These are phyloP conservation scores for Arabis alpina DNA, from an alignment of 345 rosid genomes.

Conservation along the genomic window DNA sequence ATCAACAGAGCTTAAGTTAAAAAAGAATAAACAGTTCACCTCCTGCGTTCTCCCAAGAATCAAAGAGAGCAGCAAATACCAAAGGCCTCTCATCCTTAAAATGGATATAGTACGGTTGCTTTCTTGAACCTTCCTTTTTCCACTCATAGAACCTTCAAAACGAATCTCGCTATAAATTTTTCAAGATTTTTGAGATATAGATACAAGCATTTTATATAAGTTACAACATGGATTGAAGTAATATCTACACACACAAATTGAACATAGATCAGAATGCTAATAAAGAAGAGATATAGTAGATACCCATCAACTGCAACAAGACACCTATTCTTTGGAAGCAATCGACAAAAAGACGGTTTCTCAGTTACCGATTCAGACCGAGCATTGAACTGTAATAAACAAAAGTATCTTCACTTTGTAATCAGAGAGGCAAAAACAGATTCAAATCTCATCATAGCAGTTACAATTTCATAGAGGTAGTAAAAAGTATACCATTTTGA, in stretches of 20 bases:
- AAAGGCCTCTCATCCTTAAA: conserved; percentile 85
- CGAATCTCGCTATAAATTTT: neutral
- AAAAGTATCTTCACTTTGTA: neutral
- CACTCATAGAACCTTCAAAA: conserved; percentile 87
- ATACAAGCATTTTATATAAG: too few species aligned
- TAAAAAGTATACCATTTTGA: conserved; percentile 62
- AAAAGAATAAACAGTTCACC: conserved; percentile 44
- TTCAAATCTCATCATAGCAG: neutral
- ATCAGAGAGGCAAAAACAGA: neutral
- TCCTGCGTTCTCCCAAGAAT: conserved; percentile 78
- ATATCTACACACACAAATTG: neutral
- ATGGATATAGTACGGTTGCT: conserved; percentile 90
- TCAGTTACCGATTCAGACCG: conserved; percentile 81
- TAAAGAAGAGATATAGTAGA: conserved; percentile 14
- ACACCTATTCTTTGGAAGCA: conserved; percentile 81
- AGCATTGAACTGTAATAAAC: conserved; percentile 75
- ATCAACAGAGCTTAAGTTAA: neutral
- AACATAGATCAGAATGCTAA: neutral
- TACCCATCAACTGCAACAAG: conserved; percentile 91
- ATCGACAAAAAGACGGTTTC: conserved; percentile 88
- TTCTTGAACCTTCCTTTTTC: conserved; percentile 89
- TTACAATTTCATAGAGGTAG: too few species aligned
- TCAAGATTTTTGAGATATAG: too few species aligned
- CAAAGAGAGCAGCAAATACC: conserved; percentile 89
- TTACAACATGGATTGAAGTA: too few species aligned